Evolutionary conservation across 768 basidiomycete species (phyloP).

Genomic region (Pisolithus albus): DNA sequence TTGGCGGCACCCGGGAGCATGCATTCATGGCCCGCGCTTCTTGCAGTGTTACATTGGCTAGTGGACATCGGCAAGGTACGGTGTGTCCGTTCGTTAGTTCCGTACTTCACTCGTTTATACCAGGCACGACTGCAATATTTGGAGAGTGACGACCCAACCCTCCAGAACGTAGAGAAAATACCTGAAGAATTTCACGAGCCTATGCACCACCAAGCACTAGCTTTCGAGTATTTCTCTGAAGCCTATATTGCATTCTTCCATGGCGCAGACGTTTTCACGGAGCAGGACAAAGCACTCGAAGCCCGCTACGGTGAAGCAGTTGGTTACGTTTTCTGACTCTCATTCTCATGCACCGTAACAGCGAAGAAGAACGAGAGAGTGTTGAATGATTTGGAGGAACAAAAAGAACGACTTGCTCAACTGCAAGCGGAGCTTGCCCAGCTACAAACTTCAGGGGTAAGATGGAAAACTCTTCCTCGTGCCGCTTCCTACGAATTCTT

Average conservation of each 20-base stretch:
- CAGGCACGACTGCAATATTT: conserved; percentile 40
- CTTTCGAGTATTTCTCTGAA: conserved; percentile 65
- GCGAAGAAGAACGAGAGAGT: conserved; percentile 70
- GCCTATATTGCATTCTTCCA: conserved; percentile 66
- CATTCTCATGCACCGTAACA: conserved; percentile 20
- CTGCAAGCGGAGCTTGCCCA: conserved; percentile 48
- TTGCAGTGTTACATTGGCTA: conserved; percentile 91
- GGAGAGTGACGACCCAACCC: conserved; percentile 57
- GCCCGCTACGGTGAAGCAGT: conserved; percentile 61
- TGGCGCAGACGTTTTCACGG: conserved; percentile 59
- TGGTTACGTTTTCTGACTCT: background rate
- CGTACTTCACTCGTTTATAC: background rate
- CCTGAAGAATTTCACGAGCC: conserved; percentile 73
- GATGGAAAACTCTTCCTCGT: conserved; percentile 4
- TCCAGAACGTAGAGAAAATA: conserved; percentile 53
- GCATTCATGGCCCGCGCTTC: conserved; percentile 85
- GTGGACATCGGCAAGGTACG: conserved; percentile 75
- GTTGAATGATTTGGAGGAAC: conserved; percentile 54
- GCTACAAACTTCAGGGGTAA: conserved; percentile 57
- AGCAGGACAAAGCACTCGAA: conserved; percentile 65
- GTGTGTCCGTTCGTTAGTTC: conserved; percentile 6
- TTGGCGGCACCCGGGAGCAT: conserved; percentile 82
- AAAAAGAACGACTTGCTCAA: conserved; percentile 40
- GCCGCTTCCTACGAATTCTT: background rate
- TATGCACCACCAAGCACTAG: conserved; percentile 67